Base-by-base conservation (phyloP, 1,284 basidiomycete genomes). In the Thecaphora thlaspeos region DNA sequence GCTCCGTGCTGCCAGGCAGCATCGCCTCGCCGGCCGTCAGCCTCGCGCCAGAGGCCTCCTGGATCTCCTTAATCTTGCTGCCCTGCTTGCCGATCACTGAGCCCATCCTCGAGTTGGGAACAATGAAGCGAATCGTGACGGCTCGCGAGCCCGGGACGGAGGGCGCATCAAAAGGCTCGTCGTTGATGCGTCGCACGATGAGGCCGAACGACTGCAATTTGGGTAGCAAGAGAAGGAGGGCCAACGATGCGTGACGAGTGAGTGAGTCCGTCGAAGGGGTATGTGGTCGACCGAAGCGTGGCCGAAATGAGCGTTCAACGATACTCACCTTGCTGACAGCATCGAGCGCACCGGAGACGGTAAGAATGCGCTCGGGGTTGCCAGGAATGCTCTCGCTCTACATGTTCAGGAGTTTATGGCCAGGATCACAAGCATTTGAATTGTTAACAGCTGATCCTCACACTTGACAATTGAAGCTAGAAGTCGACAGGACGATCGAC, bases 191-290 rank as follows among this genome's bases (percentile, higher is more conserved):
- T 59, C 95, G 89, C 15, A 99, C 95, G 68, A 99, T 95, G 55
- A 99, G 86, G 56, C 95, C 95, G 79, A 98, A 99, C 4, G 95
- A 95, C 93, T 96, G 72, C n/a, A n/a, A n/a, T n/a, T n/a, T n/a
- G n/a, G n/a, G n/a, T n/a, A n/a, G n/a, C n/a, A 32, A 9, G 19
- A 17, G 32, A 26, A 46, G 46, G 22, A 32, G 14, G 28, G 28
- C 14, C 8, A 14, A 30, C 14, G 28, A 30, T 14, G 14, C 28
- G 28, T 8, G 8, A 30, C 14, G 28, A 8, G 28, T 8, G 28
- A 30, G 14, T 30, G 8, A n/a, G n/a, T n/a, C n/a, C n/a, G n/a
- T n/a, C n/a, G n/a, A n/a, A n/a, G n/a, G 7, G 28, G 28, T 30
- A 7, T 8, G 28, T 7, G 28, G 14, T 30, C 28, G 28, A 8